A percentile compares a stretch with the other conserved stretches of the same genome.
phyloP scores from a whole-genome alignment of 139 green algal genomes.

The Auxenochlorella pyrenoidosa region DNA sequence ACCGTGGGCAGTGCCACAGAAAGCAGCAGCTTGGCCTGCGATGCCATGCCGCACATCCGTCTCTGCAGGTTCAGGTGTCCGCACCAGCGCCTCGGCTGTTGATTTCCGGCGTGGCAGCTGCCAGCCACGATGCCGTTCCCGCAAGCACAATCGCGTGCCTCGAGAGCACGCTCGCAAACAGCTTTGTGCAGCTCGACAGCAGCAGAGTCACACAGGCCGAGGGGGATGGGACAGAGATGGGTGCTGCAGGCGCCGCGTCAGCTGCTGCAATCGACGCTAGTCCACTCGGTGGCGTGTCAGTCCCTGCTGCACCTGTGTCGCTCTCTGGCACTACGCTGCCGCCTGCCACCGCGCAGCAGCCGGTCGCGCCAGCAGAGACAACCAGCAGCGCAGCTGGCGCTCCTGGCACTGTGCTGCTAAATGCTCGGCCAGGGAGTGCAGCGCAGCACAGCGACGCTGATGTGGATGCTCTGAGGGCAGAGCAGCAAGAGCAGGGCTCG shows the following conservation, averaged over 20 bases:
- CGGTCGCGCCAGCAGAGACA: background rate
- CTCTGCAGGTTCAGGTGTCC: too few species aligned
- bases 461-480: background rate
- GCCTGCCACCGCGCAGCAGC: background rate
- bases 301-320: background rate
- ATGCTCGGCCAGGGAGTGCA: background rate
- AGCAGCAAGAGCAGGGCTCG: background rate
- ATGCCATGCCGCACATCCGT: too few species aligned
- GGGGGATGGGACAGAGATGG: background rate
- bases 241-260: too few species aligned
- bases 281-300: background rate
- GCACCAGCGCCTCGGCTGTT: too few species aligned
- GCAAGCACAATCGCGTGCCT: too few species aligned
- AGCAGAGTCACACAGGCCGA: background rate
- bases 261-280: too few species aligned
- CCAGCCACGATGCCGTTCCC: too few species aligned
- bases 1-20: too few species aligned
- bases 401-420: too few species aligned
- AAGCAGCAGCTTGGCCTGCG: too few species aligned
- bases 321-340: background rate
- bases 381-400: background rate
- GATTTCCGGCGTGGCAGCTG: too few species aligned
- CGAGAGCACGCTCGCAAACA: background rate
- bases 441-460: too few species aligned
- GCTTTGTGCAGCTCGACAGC: background rate